Evolutionary conservation across 495 filamentous ascomycete genomes (phyloP).

Genomic region (Penicillium coprophilum): DNA sequence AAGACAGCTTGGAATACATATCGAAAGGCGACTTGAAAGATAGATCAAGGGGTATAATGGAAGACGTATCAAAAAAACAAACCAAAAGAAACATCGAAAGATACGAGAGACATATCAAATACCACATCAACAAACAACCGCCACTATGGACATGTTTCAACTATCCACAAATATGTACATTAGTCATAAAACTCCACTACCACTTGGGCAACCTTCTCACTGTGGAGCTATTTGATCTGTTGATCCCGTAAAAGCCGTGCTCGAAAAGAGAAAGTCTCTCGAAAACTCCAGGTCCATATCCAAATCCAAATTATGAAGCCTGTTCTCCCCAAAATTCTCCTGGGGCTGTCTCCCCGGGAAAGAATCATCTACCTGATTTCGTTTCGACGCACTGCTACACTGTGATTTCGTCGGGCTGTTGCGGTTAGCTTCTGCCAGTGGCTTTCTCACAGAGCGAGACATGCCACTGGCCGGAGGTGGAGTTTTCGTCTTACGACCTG

Average conservation of each 20-base stretch:
- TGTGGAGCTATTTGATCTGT: conserved; percentile 19
- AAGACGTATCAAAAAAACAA: too few relatives aligned
- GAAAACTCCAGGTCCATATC: conserved; percentile 45
- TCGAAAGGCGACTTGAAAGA: too few relatives aligned
- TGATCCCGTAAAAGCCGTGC: conserved; percentile 33
- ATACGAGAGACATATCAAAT: neutral
- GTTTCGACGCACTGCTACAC: conserved; percentile 10
- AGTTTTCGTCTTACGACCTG: neutral
- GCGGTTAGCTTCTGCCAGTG: conserved; percentile 26
- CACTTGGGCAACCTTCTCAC: neutral
- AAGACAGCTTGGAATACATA: too few relatives aligned
- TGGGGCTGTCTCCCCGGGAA: conserved; percentile 10
- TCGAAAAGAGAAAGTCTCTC: conserved; percentile 38
- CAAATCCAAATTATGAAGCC: conserved; percentile 32
- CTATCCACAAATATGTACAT: neutral
- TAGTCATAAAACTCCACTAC: neutral
- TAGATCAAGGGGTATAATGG: too few relatives aligned
- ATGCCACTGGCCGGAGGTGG: neutral
- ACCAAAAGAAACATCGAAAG: too few relatives aligned
- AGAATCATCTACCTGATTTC: conserved; percentile 11
- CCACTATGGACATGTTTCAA: neutral
- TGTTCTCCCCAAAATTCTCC: conserved; percentile 22
- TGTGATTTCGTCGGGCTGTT: conserved; percentile 35
- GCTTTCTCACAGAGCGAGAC: conserved; percentile 4
- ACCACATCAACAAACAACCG: neutral